Evolutionary conservation across 192 early-diverging fungal species (phyloP).

Genomic region (Podila epicladia): DNA sequence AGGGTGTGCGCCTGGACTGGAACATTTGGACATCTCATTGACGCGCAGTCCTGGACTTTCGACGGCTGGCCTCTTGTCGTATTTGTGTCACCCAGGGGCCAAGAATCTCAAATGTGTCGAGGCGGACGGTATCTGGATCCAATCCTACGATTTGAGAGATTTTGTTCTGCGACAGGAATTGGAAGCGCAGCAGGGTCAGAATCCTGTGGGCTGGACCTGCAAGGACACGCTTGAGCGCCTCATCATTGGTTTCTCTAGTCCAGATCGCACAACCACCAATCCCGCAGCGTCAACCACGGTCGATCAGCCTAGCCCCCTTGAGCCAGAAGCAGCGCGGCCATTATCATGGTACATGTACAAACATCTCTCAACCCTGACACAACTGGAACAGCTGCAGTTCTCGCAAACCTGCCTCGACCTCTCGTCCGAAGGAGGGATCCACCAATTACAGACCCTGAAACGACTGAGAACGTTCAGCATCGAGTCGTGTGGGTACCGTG

Average conservation of each 20-base stretch:
- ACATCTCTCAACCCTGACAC: conserved; percentile 15
- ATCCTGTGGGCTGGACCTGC: conserved; percentile 1
- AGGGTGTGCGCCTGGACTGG: conserved; percentile 6
- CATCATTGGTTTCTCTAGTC: conserved; percentile 24
- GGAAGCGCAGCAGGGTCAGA: conserved; percentile 2
- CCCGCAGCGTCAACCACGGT: not conserved
- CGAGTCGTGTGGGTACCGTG: conserved; percentile 24
- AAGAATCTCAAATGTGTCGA: conserved; percentile 8
- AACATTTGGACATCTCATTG: conserved; percentile 35
- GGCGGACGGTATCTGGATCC: conserved; percentile 32
- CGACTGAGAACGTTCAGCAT: conserved; percentile 14
- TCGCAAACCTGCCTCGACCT: conserved; percentile 32
- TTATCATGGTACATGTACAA: conserved; percentile 8
- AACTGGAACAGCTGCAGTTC: conserved; percentile 18
- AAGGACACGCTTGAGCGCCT: conserved; percentile 10
- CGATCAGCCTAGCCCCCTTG: not conserved
- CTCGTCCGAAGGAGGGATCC: not conserved
- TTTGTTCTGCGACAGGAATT: not conserved
- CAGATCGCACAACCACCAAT: conserved; percentile 6
- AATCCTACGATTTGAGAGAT: conserved; percentile 11
- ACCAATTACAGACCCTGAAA: conserved; percentile 1
- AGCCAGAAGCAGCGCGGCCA: not conserved
- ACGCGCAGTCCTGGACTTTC: not conserved
- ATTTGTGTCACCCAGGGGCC: not conserved
- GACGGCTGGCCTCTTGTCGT: conserved; percentile 6